Conservation (phyloP, 805 yeast genomes). For the Myxozyma mucilagina region DNA sequence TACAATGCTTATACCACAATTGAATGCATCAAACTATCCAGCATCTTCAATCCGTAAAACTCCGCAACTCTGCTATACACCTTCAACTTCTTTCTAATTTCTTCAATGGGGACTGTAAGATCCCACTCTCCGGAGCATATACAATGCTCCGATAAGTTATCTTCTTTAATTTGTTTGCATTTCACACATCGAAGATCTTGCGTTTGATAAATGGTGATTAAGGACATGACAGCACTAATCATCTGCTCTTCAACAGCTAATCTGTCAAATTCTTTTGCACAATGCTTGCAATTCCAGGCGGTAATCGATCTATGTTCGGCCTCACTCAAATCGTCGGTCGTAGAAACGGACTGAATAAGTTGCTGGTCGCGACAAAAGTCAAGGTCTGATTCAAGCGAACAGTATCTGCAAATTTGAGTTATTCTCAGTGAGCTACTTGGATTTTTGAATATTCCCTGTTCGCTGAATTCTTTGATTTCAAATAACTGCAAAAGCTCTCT, state of each 20-base stretch:
- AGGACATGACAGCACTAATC: conserved; percentile 60
- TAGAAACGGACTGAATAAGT: conserved; percentile 27
- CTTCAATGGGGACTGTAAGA: conserved; percentile 52
- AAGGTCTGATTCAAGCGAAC: conserved; percentile 70
- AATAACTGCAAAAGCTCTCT: conserved; percentile 70
- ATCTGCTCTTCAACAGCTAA: conserved; percentile 77
- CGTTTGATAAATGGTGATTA: conserved; percentile 59
- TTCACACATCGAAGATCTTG: conserved; percentile 84
- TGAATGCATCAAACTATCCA: conserved; percentile 19
- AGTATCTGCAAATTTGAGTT: conserved; percentile 74
- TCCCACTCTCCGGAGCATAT: conserved; percentile 87
- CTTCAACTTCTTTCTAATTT: conserved; percentile 48
- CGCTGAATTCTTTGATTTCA: conserved; percentile 82
- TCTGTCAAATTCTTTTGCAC: conserved; percentile 64
- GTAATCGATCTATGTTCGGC: conserved; percentile 2
- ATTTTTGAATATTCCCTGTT: conserved; percentile 66
- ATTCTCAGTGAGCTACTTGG: conserved; percentile 72
- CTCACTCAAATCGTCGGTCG: neutral
- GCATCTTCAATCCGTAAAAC: conserved; percentile 59
- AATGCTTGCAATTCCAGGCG: conserved; percentile 65
- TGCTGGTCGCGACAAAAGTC: conserved; percentile 77
- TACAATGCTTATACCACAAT: conserved; percentile 3
- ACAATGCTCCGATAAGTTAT: conserved; percentile 72
- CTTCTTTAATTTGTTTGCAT: conserved; percentile 67
- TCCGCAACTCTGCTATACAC: conserved; percentile 61